Evolutionary conservation across 805 yeast species (phyloP).

Genomic region (Saturnispora bothae): DNA sequence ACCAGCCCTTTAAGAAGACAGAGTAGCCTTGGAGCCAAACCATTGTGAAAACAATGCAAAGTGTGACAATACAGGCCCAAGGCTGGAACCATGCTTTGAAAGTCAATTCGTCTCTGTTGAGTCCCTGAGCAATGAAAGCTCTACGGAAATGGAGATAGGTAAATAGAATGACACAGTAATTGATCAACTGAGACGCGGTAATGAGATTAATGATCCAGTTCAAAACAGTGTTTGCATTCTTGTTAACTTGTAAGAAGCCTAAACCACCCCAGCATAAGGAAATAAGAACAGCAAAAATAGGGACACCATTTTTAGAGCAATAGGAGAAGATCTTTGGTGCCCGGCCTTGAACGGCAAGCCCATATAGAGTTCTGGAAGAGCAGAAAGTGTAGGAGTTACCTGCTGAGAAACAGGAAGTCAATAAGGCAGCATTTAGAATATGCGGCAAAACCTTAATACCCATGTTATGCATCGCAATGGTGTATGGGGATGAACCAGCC

Average conservation of each 20-base stretch:
- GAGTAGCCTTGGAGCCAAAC: constrained; percentile 38
- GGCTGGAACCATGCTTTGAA: constrained; percentile 37
- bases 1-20: constrained; percentile 56
- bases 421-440: constrained; percentile 62
- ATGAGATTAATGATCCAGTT: constrained; percentile 65
- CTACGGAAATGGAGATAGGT: constrained; percentile 54
- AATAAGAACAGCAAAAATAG: constrained; percentile 46
- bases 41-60: constrained; percentile 23
- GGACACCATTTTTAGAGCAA: constrained; percentile 67
- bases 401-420: constrained; percentile 69
- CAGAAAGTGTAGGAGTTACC: constrained; percentile 74
- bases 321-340: constrained; percentile 58
- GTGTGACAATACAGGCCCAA: constrained; percentile 17
- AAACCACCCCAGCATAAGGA: constrained; percentile 54
- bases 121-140: constrained; percentile 44
- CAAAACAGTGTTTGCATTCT: constrained; percentile 52
- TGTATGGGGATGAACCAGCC: constrained; percentile 60
- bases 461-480: constrained; percentile 63
- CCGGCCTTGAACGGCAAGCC: constrained; percentile 57
- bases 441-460: constrained; percentile 58
- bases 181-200: constrained; percentile 58
- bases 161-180: constrained; percentile 45
- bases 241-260: constrained; percentile 54
- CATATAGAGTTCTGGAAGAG: constrained; percentile 56
- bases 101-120: constrained; percentile 35